Evolutionary conservation across 305 asterid genomes (phyloP), one percentile per base, ranked within the genome.

Genomic region (Plantago lanceolata): DNA sequence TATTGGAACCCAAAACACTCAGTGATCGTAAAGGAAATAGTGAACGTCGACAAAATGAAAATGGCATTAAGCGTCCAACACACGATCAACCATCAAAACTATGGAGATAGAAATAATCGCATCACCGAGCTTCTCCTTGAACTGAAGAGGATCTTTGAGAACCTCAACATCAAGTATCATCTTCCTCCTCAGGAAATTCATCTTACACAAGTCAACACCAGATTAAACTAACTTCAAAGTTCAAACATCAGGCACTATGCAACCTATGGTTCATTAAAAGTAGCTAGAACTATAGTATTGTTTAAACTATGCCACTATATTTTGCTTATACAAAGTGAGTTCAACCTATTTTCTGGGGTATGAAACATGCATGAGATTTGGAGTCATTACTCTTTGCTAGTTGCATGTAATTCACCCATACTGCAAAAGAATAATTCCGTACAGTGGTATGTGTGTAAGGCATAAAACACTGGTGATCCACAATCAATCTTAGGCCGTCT

Each of bases 101-200:
- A 77, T 14, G 80, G 82, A 5, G 94, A 85, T 21, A 66, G 85
- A 68, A 81, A 68, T 61, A 57, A 31, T 13, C 65, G 90, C 8
- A 71, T 76, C 59, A 74, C 90, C 0, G 88, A 83, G 28, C 72
- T 85, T 45, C 54, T 85, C 19, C 69, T 85, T 13, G 90, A 85
- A 79, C 45, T 85, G 74, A 85, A 83, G 83, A 85, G 68, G 70
- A 83, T 83, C 12, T 79, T 83, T 13, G 90, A 81, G 58, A 64
- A 53, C 57, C 88, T 79, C 51, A 64, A 70, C 65, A 71, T 85
- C 17, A 79, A 70, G 51, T 81, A 83, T 63, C 76, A 67, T 71
- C 86, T 85, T 52, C 85, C 77, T 2, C 94, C 90, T 28, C 94
- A 83, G 48, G 86, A 81, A 68, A 67, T 85, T 50, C 85, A 73